Percentiles rank a stretch among this genome's conserved stretches.
These are phyloP conservation scores for Brassica hybrid DNA, from an alignment of 441 rosid genomes.

Conservation along the genomic window DNA sequence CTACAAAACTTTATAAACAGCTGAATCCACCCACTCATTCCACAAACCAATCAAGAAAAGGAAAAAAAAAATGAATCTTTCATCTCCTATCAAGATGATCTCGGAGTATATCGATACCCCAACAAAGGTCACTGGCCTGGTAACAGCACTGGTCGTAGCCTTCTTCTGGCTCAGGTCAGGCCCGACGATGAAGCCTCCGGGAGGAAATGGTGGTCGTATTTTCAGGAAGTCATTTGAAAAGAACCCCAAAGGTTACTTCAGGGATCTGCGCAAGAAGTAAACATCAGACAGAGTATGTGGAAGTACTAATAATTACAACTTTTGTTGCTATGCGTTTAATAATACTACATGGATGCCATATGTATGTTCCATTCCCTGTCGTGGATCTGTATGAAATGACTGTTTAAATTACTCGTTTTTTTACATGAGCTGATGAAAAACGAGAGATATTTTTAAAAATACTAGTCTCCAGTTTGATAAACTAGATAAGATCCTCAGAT, in stretches of 20 bases:
- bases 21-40: background rate
- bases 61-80: background rate
- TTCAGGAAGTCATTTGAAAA: background rate
- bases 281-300: background rate
- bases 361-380: background rate
- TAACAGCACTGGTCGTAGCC: background rate
- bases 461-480: background rate
- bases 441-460: background rate
- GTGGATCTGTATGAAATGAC: background rate
- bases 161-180: constrained; percentile 4
- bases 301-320: background rate
- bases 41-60: background rate
- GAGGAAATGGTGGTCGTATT: constrained; percentile 16
- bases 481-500: background rate
- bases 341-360: background rate
- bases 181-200: constrained; percentile 6
- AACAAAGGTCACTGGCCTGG: background rate
- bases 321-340: background rate
- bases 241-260: constrained; percentile 13
- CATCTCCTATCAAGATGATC: background rate
- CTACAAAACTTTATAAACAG: background rate
- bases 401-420: constrained; percentile 1
- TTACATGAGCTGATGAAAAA: background rate
- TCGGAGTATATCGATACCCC: background rate
- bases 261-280: constrained; percentile 6